Percentiles rank a stretch among this genome's conserved stretches.
phyloP scores from a whole-genome alignment of 2,329 filamentous ascomycete genomes.

The Penicillium sp. region DNA sequence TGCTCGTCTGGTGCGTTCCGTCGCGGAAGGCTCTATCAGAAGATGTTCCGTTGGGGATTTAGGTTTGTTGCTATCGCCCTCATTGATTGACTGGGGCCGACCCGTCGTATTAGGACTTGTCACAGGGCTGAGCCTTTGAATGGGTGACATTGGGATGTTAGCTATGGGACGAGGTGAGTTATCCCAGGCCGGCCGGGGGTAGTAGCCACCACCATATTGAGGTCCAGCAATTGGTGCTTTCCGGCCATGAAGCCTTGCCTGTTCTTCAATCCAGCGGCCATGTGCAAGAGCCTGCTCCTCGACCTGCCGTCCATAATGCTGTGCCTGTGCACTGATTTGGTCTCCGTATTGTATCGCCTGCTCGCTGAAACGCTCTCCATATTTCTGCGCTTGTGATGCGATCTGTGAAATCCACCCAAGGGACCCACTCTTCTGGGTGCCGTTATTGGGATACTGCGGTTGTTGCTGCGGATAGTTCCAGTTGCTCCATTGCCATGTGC shows the following conservation, averaged over 20 bases:
- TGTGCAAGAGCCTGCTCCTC: conserved; percentile 41
- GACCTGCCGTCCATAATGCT: conserved; percentile 38
- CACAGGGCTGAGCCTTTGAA: conserved; percentile 3
- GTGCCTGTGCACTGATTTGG: conserved; percentile 34
- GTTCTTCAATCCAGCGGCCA: conserved; percentile 40
- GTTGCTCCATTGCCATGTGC: conserved; percentile 31
- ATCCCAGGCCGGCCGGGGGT: conserved; percentile 5
- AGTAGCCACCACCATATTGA: background rate
- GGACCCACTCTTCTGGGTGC: conserved; percentile 28
- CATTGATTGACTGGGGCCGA: background rate
- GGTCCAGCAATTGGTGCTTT: conserved; percentile 18
- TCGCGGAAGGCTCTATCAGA: background rate
- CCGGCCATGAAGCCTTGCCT: conserved; percentile 31
- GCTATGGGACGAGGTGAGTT: background rate
- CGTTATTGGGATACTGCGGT: conserved; percentile 21
- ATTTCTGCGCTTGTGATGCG: conserved; percentile 40
- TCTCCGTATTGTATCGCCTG: conserved; percentile 37
- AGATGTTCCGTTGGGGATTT: background rate
- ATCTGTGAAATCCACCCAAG: conserved; percentile 36
- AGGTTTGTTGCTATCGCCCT: background rate
- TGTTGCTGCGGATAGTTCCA: conserved; percentile 24
- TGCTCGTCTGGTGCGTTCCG: conserved; percentile 25
- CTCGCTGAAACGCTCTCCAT: conserved; percentile 38
- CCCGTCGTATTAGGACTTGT: background rate
- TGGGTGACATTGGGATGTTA: background rate